phyloP scores from a whole-genome alignment of 257 asterid genomes.

The Solanum gandarillasii region DNA sequence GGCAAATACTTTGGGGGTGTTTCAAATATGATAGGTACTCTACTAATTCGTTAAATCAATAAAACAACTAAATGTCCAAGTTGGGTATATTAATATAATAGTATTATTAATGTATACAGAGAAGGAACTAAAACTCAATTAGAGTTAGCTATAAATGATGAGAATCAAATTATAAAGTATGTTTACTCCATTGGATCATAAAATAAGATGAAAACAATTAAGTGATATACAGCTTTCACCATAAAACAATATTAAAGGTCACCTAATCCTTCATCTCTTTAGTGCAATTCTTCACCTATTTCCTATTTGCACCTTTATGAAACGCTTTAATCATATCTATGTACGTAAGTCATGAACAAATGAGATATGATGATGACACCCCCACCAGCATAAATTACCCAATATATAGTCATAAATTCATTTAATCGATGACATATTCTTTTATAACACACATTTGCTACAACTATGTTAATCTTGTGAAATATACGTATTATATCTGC shows the following conservation, averaged over 20 bases:
- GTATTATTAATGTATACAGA: neutral
- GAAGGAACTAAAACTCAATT: neutral
- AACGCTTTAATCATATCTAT: neutral
- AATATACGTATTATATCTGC: neutral
- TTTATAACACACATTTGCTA: neutral
- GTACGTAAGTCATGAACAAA: neutral
- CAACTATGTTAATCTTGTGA: neutral
- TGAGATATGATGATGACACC: neutral
- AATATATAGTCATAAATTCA: neutral
- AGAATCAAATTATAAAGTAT: neutral
- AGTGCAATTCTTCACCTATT: neutral
- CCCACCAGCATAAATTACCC: neutral
- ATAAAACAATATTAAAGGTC: neutral
- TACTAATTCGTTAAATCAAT: neutral
- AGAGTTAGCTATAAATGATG: neutral
- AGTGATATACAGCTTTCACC: neutral
- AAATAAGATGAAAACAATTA: neutral
- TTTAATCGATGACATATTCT: neutral
- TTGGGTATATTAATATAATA: neutral
- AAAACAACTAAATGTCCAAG: neutral
- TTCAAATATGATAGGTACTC: neutral
- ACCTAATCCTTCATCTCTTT: neutral
- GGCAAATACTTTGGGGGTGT: neutral
- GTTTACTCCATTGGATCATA: neutral
- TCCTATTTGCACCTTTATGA: neutral